Evolutionary conservation across 306 rosid species (phyloP).

Genomic region (Notholithocarpus densiflorus): DNA sequence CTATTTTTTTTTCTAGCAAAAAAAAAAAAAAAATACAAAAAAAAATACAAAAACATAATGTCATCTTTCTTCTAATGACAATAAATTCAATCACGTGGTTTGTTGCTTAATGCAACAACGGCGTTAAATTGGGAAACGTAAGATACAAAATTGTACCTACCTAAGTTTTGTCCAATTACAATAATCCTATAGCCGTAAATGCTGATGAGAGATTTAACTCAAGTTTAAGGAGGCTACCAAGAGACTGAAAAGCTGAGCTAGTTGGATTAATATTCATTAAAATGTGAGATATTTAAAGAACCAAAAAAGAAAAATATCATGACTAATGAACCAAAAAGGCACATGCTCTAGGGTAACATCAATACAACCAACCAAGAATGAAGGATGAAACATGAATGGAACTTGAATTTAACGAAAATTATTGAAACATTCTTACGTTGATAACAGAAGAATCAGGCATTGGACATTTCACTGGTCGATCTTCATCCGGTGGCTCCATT

Average conservation of each 20-base stretch:
- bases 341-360: neutral
- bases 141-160: too few relatives aligned
- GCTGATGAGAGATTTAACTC: neutral
- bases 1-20: too few relatives aligned
- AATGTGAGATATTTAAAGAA: neutral
- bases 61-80: too few relatives aligned
- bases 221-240: neutral
- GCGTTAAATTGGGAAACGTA: too few relatives aligned
- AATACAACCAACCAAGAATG: neutral
- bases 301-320: neutral
- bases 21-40: too few relatives aligned
- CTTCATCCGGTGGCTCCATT: conserved; percentile 85
- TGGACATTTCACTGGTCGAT: conserved; percentile 90
- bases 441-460: conserved; percentile 79
- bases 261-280: neutral
- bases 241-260: neutral
- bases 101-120: too few relatives aligned
- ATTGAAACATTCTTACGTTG: conserved; percentile 45
- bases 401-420: neutral
- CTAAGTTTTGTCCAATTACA: too few relatives aligned
- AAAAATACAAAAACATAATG: too few relatives aligned
- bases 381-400: neutral
- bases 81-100: too few relatives aligned
- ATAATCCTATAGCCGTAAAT: neutral
- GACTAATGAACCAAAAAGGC: neutral